Percentiles rank a stretch among this genome's conserved stretches.
These are phyloP conservation scores for Ceratocystis harringtonii DNA, from an alignment of 2,329 filamentous ascomycete species.

Conservation along the genomic window DNA sequence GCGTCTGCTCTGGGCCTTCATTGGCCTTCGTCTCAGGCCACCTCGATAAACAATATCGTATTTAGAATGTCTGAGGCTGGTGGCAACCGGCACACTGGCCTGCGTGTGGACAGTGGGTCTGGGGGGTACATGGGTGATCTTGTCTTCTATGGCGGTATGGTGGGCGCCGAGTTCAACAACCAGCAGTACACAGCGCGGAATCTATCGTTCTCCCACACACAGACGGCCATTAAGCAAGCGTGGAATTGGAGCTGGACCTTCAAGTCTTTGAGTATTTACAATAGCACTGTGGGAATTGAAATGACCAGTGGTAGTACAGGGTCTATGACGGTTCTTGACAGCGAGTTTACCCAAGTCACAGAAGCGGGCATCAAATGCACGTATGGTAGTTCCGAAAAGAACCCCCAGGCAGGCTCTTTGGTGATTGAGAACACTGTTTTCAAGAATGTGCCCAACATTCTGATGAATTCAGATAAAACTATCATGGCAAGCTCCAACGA, in stretches of 20 bases:
- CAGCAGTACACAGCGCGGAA: constrained; percentile 61
- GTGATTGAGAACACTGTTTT: constrained; percentile 36
- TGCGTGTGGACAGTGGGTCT: constrained; percentile 48
- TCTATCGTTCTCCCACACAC: constrained; percentile 46
- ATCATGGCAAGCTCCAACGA: constrained; percentile 26
- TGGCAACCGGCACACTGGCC: constrained; percentile 38
- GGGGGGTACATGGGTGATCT: constrained; percentile 56
- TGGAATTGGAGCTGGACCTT: constrained; percentile 70
- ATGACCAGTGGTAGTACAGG: constrained; percentile 52
- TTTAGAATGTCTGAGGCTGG: constrained; percentile 34
- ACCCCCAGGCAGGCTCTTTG: constrained; percentile 27
- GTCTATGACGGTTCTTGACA: constrained; percentile 62
- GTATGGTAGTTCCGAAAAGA: constrained; percentile 50
- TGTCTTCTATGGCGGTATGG: constrained; percentile 53
- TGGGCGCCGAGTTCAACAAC: constrained; percentile 43
- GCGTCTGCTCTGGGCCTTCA: constrained; percentile 41
- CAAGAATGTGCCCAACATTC: constrained; percentile 23
- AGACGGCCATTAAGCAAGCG: constrained; percentile 54
- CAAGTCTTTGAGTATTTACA: constrained; percentile 47
- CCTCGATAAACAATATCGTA: constrained; percentile 42
- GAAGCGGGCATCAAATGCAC: constrained; percentile 12
- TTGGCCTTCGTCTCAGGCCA: constrained; percentile 53
- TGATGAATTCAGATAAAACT: constrained; percentile 27
- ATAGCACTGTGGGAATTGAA: constrained; percentile 51
- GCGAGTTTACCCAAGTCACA: constrained; percentile 36